phyloP scores from a whole-genome alignment of 2,329 filamentous ascomycete species.

The Hymenotorrendiella dingleyae region DNA sequence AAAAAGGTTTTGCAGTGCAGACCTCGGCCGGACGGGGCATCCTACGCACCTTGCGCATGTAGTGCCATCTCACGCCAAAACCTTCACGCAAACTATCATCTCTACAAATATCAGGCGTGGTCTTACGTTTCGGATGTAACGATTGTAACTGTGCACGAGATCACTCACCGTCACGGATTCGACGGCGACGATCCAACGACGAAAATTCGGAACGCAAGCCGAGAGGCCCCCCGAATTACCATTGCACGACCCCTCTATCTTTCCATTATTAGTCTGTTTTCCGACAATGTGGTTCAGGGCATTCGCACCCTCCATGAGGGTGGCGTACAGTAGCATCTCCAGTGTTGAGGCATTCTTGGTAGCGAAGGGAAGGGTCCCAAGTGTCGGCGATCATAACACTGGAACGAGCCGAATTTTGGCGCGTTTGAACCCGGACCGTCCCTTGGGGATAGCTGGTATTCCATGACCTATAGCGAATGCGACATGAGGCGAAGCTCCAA shows the following conservation, averaged over 20 bases:
- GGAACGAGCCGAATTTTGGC: background rate
- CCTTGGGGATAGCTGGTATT: constrained; percentile 1
- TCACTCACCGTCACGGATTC: no score
- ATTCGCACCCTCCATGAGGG: constrained; percentile 12
- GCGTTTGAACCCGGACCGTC: constrained; percentile 1
- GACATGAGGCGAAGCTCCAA: constrained; percentile 1
- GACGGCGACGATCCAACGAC: background rate
- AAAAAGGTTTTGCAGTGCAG: constrained; percentile 2
- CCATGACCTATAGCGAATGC: constrained; percentile 15
- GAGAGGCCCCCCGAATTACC: background rate
- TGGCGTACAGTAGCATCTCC: constrained; percentile 20
- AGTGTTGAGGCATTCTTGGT: constrained; percentile 10
- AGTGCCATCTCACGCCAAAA: background rate
- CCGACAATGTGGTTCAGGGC: constrained; percentile 20
- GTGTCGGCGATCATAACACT: no score
- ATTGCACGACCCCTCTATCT: background rate
- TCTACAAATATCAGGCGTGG: no score
- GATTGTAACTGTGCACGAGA: no score
- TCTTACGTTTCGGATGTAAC: no score
- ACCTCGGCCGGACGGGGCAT: background rate
- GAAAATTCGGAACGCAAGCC: background rate
- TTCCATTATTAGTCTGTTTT: constrained; percentile 9
- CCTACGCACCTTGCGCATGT: background rate
- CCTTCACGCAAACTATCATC: background rate
- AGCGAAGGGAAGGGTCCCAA: constrained; percentile 12